Evolutionary conservation across 495 filamentous ascomycete genomes (phyloP), one percentile per base, ranked within the genome.

Genomic region (Chaetomium cochliodes): DNA sequence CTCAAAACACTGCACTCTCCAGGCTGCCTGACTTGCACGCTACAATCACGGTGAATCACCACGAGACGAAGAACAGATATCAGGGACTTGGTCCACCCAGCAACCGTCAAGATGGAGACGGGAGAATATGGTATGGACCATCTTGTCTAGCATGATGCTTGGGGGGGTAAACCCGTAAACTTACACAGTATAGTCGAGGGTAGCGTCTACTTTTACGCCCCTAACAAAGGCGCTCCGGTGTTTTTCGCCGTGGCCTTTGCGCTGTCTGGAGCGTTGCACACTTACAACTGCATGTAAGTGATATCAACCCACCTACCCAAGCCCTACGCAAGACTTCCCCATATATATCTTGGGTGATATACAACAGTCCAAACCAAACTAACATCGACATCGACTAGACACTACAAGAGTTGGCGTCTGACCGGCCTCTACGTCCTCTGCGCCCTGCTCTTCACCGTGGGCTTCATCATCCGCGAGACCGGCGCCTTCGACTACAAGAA

Each of bases 151-250:
- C 2, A 6, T 58, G 0, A 26, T 20, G 1, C 2, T 11, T 62
- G 2, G 20, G 37, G 2, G 20, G 37, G 25, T 30, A 15, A 20
- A n/a, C n/a, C n/a, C n/a, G n/a, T 37, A 7, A 41, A 3, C 44
- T 60, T 18, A 64, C 22, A 39, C 3, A 7, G 16, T 2, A 8
- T 49, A 81, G 81, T 82, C 50, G 64, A 74, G 12, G 79, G 76
- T 20, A 90, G 85, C 68, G 70, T 86, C 47, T 92, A 84, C 82
- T 86, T 85, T 72, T 92, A 91, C 76, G 88, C 86, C 20, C 90
- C 90, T 0, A 91, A 90, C 69, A 88, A 90, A 74, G 88, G 80
- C 4, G 88, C 88, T 2, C 84, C 89, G 0, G 81, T 91, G 37
- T 84, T 86, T 59, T 91, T 90, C 67, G 82, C 86, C 11, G 74